Evolutionary conservation across 2,329 filamentous ascomycete genomes (phyloP), one percentile per base, ranked within the genome.

Genomic region (Aspergillus neoniger): DNA sequence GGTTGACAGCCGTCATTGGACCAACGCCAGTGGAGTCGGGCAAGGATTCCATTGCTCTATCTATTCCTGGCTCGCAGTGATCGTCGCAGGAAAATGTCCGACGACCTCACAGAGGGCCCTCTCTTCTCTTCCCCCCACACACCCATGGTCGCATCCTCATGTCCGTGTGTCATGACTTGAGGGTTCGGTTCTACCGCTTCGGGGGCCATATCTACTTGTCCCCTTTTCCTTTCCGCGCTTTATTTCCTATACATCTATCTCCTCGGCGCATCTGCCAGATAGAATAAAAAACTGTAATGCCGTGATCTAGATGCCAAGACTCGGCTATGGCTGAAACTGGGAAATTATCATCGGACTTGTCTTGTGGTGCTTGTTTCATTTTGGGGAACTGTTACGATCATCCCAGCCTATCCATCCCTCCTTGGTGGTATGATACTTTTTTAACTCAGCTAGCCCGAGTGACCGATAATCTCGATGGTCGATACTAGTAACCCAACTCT

Each of bases 61-160:
- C 65, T 67, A 62, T 63, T 63, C 60, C 62, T 59, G 62, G 62
- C 51, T 38, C 57, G 58, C 60, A 64, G 59, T 66, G 63, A 67
- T 67, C 65, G 63, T 59, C 62, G 43, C 51, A 60, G 54, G 58
- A 64, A 61, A 65, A 64, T 63, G 63, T 63, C 64, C 60, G 63
- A 62, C 55, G 55, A 44, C 52, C 41, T 57, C 30, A 36, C 14
- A 36, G 51, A 39, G 38, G 44, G 30, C 41, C 38, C 32, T 36
- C 32, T 43, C 38, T 38, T 23, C 55, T 21, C 30, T 23, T 47
- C n/a, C n/a, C 39, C 28, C 19, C 43, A 15, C 43, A 30, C 38
- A 54, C n/a, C 38, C 51, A 38, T 54, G 32, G 32, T 54, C 23
- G 23, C 41, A 57, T 44, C 10, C 21, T 51, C 19, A 47, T 38